Conservation (phyloP, 2,329 filamentous ascomycete species). For the Cladorrhinum sp. region DNA sequence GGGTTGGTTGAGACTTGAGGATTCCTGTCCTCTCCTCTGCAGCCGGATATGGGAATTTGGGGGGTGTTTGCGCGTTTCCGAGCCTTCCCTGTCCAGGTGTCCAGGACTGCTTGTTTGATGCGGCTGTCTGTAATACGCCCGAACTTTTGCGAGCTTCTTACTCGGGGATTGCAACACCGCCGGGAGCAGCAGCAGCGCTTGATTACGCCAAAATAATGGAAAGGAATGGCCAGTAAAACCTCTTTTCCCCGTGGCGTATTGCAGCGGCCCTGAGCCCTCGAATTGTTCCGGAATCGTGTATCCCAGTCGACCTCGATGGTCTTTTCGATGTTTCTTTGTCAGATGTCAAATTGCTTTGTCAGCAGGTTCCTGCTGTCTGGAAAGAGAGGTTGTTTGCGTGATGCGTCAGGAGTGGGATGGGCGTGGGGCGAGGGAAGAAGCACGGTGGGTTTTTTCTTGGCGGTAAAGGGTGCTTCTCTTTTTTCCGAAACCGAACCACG, state of each 20-base stretch:
- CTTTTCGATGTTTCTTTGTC: constrained; percentile 6
- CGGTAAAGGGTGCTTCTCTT: neutral
- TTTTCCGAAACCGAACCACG: neutral
- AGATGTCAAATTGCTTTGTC: constrained; percentile 8
- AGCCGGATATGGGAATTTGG: neutral
- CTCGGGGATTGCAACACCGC: neutral
- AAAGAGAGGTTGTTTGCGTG: neutral
- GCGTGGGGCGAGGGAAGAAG: neutral
- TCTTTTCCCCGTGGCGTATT: neutral
- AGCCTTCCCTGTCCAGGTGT: neutral
- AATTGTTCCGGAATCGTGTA: neutral
- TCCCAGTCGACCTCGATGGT: neutral
- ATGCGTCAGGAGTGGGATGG: neutral
- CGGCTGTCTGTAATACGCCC: neutral
- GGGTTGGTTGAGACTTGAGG: neutral
- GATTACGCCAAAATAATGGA: neutral
- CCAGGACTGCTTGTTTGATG: neutral
- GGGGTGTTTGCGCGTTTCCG: neutral
- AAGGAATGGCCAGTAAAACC: too few relatives aligned
- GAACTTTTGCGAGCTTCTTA: neutral
- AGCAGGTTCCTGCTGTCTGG: neutral
- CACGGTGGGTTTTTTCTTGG: neutral
- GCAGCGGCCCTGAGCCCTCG: neutral
- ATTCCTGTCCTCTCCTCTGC: neutral
- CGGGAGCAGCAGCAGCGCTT: neutral